Percentiles rank a stretch among this genome's conserved stretches.
These are phyloP conservation scores for Nakazawaea wickerhamii DNA, from an alignment of 805 yeast species.

Conservation along the genomic window DNA sequence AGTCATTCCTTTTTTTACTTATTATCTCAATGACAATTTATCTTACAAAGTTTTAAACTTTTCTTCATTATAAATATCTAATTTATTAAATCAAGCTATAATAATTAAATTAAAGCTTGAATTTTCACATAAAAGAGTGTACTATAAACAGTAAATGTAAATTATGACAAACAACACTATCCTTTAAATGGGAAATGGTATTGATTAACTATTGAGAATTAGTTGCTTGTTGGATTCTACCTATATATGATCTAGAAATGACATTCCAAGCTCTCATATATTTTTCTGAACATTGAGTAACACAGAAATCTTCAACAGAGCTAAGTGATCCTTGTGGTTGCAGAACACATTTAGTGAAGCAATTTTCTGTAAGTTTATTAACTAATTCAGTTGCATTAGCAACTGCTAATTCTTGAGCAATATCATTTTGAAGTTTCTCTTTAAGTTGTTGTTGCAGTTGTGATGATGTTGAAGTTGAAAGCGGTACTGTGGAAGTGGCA, in stretches of 20 bases:
- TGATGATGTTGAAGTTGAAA: conserved; percentile 12
- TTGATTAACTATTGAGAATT: neutral
- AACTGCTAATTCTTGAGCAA: conserved; percentile 80
- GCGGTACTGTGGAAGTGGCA: conserved; percentile 15
- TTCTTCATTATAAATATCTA: too few relatives aligned
- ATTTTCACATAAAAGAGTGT: neutral
- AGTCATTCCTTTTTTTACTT: too few relatives aligned
- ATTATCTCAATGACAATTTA: too few relatives aligned
- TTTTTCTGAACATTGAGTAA: conserved; percentile 74
- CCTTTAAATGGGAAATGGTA: neutral
- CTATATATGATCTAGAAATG: conserved; percentile 69
- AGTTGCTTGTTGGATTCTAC: conserved; percentile 59
- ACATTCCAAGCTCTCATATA: conserved; percentile 91
- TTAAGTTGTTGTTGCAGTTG: conserved; percentile 41
- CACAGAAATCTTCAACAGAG: conserved; percentile 57
- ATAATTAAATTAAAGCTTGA: too few relatives aligned
- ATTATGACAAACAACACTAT: neutral
- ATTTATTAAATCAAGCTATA: too few relatives aligned
- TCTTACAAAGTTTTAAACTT: too few relatives aligned
- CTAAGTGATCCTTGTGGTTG: conserved; percentile 50
- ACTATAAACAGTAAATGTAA: neutral
- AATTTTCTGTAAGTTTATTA: conserved; percentile 77
- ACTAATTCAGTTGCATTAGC: conserved; percentile 88
- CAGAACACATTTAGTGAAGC: conserved; percentile 73
- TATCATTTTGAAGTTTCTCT: conserved; percentile 60